Evolutionary conservation across 495 filamentous ascomycete genomes (phyloP).

Genomic region (Cercophora newfieldiana): DNA sequence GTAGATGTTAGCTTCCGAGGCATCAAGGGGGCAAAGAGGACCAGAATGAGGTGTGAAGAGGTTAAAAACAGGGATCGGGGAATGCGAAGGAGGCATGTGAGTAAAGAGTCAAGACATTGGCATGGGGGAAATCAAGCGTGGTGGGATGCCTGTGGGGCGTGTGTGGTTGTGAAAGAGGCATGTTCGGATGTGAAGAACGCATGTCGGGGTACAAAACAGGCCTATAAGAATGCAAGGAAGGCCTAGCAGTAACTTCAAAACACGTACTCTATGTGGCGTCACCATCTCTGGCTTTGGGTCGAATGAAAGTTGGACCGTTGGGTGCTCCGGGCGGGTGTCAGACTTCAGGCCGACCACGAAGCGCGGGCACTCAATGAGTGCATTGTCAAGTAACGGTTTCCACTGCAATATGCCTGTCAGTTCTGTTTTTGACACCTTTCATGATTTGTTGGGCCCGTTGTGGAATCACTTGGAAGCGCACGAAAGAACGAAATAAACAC

Average conservation of each 20-base stretch:
- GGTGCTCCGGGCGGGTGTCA: neutral
- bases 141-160: too few relatives aligned
- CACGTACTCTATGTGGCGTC: neutral
- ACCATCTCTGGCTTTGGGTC: neutral
- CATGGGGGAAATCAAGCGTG: too few relatives aligned
- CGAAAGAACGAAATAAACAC: neutral
- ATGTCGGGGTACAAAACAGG: neutral
- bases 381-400: conserved; percentile 28
- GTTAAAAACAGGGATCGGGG: neutral
- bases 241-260: neutral
- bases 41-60: too few relatives aligned
- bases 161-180: too few relatives aligned
- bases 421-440: too few relatives aligned
- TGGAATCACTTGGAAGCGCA: too few relatives aligned
- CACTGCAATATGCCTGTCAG: conserved; percentile 18
- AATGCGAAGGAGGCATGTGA: neutral
- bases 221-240: neutral
- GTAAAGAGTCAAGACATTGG: too few relatives aligned
- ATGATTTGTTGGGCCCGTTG: neutral
- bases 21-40: too few relatives aligned
- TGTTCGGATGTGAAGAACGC: neutral
- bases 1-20: neutral
- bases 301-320: neutral
- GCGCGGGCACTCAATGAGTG: conserved; percentile 24
- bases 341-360: conserved; percentile 32